Evolutionary conservation across 768 basidiomycete genomes (phyloP).

Genomic region (Panaeolus papilionaceus): DNA sequence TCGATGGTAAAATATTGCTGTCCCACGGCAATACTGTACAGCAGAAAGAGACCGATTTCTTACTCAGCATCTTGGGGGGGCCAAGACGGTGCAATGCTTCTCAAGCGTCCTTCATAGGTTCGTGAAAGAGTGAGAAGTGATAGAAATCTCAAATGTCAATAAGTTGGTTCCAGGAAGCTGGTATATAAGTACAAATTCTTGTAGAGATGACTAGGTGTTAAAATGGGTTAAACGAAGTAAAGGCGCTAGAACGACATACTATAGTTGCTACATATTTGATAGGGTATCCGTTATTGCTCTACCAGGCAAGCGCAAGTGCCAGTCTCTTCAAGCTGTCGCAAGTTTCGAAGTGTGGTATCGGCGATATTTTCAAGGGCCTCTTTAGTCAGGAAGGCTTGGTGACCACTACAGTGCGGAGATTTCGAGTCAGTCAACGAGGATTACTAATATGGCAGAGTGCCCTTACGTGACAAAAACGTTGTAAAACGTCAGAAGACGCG

Average conservation of each 20-base stretch:
- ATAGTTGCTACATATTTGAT: neutral
- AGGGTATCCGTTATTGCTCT: slow-evolving; percentile 17
- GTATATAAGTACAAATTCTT: neutral
- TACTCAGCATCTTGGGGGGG: neutral
- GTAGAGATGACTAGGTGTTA: neutral
- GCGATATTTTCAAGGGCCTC: slow-evolving; percentile 49
- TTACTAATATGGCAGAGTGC: neutral
- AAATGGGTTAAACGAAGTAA: neutral
- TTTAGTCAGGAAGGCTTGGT: slow-evolving; percentile 49
- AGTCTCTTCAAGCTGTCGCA: slow-evolving; percentile 38
- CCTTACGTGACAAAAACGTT: slow-evolving; percentile 51
- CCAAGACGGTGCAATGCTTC: too few relatives aligned
- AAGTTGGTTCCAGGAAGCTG: neutral
- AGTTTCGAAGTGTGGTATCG: slow-evolving; percentile 43
- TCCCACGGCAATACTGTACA: too few relatives aligned
- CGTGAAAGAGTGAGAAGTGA: too few relatives aligned
- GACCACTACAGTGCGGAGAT: slow-evolving; percentile 36
- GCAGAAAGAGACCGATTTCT: neutral
- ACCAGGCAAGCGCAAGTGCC: slow-evolving; percentile 40
- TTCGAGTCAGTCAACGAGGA: neutral
- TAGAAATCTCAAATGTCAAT: too few relatives aligned
- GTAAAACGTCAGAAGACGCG: slow-evolving; percentile 51
- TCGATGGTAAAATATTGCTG: too few relatives aligned
- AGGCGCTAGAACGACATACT: neutral
- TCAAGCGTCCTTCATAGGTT: too few relatives aligned